A percentile compares a stretch with the other conserved stretches of the same genome.
phyloP scores from a whole-genome alignment of 305 asterid species.

The Solanum aculeatissimum region DNA sequence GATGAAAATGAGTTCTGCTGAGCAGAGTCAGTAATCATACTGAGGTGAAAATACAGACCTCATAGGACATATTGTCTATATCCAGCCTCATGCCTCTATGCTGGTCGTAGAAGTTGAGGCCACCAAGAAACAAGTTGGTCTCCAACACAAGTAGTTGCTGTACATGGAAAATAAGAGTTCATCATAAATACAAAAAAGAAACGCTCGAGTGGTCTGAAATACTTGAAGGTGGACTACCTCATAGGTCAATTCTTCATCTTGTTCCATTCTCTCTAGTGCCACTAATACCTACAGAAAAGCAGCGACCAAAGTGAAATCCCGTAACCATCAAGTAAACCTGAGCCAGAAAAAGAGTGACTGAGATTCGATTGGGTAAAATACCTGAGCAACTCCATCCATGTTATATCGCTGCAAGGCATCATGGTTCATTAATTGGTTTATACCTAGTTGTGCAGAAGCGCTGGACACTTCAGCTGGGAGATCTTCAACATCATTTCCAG shows the following conservation, averaged over 20 bases:
- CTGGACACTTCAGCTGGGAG: constrained; percentile 13
- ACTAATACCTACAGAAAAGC: constrained; percentile 29
- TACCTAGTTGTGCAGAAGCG: constrained; percentile 21
- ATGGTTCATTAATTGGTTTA: constrained; percentile 17
- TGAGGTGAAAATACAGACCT: constrained; percentile 33
- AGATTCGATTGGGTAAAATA: constrained; percentile 10
- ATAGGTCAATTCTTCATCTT: constrained; percentile 28
- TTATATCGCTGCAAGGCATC: constrained; percentile 32
- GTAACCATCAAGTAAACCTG: not conserved
- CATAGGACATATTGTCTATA: constrained; percentile 90
- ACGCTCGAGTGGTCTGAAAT: not conserved
- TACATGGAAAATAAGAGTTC: not conserved
- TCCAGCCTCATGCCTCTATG: constrained; percentile 86
- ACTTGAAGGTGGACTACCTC: constrained; percentile 26
- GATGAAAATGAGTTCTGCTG: not conserved
- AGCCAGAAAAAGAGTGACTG: not conserved
- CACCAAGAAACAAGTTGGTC: constrained; percentile 42
- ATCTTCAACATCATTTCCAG: constrained; percentile 24
- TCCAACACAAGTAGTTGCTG: constrained; percentile 69
- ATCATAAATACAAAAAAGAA: not conserved
- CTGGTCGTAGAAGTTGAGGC: constrained; percentile 57
- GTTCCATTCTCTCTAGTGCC: constrained; percentile 46
- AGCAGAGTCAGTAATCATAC: not conserved
- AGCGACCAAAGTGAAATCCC: not conserved
- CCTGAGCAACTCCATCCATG: constrained; percentile 64